Base-by-base conservation (phyloP, 192 early-diverging fungal species). In the Coemansia sp. region DNA sequence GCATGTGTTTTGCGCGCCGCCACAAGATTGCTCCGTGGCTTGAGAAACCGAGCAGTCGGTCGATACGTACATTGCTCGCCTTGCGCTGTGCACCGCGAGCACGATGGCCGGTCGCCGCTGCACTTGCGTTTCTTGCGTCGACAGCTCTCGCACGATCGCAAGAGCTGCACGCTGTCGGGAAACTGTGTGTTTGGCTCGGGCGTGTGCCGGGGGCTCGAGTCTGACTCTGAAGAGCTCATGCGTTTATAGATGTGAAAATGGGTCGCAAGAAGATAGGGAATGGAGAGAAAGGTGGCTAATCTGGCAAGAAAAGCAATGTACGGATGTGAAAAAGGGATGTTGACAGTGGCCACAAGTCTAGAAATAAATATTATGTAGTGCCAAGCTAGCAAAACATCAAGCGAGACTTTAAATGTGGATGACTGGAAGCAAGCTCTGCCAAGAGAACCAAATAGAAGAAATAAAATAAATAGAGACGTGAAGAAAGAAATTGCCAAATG, bases 111-210 rank as follows among this genome's bases (percentile, higher is more conserved):
- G 62, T 69, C 53, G 48, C 78, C 65, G 41, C 73, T 75, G 65
- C 78, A 81, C 65, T 75, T 81, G 78, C 70, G 69, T 62, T 81
- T 81, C 55, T 75, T 74, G 65, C 69, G 67, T 14, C 78, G 64
- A 41, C 78, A 81, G 58, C 64, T 68, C 58, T 81, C 78, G 64
- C 78, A 81, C 39, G 78, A 72, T 49, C 75, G 67, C 47, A 77
- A 58, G 51, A 77, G 49, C 32, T 70, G 75, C 4, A 77, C 63
- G 54, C 71, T 64, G 14, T 57, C 39, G 8, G 73, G 59, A 17
- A 63, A 47, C 35, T 47, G 29, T 27, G 23, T 12, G 21, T 21
- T 1, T 12, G 11, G 12, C 21, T 19, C 12, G 7, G 51, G 51
- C 21, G 21, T 10, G 12, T 21, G 51, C 10, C 5, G 12, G 2